phyloP scores from a whole-genome alignment of 148 eudicot genomes.

The Fagopyrum homotropicum region DNA sequence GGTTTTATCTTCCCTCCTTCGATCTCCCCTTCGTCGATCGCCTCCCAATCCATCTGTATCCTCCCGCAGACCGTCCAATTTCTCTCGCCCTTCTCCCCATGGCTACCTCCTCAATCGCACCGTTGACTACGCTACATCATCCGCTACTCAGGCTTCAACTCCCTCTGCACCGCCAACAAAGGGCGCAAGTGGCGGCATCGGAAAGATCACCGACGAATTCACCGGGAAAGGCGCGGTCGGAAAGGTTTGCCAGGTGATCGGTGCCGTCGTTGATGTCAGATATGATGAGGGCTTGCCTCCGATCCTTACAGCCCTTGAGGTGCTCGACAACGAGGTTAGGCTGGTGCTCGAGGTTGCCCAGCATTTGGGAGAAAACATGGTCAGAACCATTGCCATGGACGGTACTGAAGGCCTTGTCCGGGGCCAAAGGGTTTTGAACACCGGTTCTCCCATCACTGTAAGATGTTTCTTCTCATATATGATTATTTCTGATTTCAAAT shows the following conservation, averaged over 20 bases:
- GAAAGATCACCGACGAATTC: slow-evolving; percentile 77
- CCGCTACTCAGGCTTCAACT: slow-evolving; percentile 24
- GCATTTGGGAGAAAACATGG: slow-evolving; percentile 91
- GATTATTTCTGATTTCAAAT: not conserved
- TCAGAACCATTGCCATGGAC: slow-evolving; percentile 96
- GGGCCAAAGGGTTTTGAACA: slow-evolving; percentile 82
- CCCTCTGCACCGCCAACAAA: slow-evolving; percentile 19
- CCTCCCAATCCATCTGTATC: slow-evolving; percentile 26
- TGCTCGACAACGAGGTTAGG: slow-evolving; percentile 65
- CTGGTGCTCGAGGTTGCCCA: slow-evolving; percentile 91
- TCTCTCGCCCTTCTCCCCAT: slow-evolving; percentile 27
- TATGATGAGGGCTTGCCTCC: slow-evolving; percentile 79
- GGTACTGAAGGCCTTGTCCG: slow-evolving; percentile 95
- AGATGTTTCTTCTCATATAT: slow-evolving; percentile 12
- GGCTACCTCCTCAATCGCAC: slow-evolving; percentile 50
- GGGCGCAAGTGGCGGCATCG: slow-evolving; percentile 6
- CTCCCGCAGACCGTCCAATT: slow-evolving; percentile 14
- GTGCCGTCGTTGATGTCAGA: slow-evolving; percentile 96
- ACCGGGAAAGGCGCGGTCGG: slow-evolving; percentile 72
- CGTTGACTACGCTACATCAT: slow-evolving; percentile 40
- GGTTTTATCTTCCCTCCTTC: slow-evolving; percentile 38
- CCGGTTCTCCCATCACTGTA: slow-evolving; percentile 95
- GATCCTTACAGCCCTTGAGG: slow-evolving; percentile 89
- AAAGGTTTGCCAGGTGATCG: slow-evolving; percentile 89
- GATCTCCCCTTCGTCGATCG: slow-evolving; percentile 30